Conservation (phyloP, 495 filamentous ascomycete genomes). For the Hypoxylon trugodes region DNA sequence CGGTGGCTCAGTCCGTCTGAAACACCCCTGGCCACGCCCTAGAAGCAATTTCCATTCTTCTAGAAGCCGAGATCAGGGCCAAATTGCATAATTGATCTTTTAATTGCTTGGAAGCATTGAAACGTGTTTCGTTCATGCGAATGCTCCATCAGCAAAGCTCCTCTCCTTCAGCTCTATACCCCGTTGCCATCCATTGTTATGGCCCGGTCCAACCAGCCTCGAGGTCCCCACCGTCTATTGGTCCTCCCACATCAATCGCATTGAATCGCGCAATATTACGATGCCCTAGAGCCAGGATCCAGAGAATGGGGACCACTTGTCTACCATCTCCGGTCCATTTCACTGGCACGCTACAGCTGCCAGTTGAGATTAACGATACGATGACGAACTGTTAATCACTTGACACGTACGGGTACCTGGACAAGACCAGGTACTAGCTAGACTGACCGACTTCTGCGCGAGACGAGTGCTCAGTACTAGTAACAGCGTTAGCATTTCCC, state of each 20-base stretch:
- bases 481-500: too few species aligned
- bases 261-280: conserved; percentile 59
- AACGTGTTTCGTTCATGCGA: conserved; percentile 60
- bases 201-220: conserved; percentile 39
- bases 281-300: conserved; percentile 44
- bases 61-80: conserved; percentile 56
- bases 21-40: conserved; percentile 44
- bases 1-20: conserved; percentile 41
- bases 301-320: conserved; percentile 38
- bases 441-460: too few species aligned
- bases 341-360: conserved; percentile 18
- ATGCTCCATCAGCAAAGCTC: conserved; percentile 41
- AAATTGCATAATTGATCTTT: conserved; percentile 59
- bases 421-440: too few species aligned
- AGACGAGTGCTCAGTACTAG: too few species aligned
- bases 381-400: conserved; percentile 26
- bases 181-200: conserved; percentile 44
- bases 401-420: conserved; percentile 32
- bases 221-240: conserved; percentile 36
- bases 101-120: conserved; percentile 59
- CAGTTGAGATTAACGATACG: conserved; percentile 34
- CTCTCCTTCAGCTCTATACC: conserved; percentile 33
- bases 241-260: conserved; percentile 46
- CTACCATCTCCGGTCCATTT: conserved; percentile 29
- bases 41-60: conserved; percentile 54